Conservation (phyloP, 2,329 filamentous ascomycete genomes). For the Purpureocillium lavendulum region DNA sequence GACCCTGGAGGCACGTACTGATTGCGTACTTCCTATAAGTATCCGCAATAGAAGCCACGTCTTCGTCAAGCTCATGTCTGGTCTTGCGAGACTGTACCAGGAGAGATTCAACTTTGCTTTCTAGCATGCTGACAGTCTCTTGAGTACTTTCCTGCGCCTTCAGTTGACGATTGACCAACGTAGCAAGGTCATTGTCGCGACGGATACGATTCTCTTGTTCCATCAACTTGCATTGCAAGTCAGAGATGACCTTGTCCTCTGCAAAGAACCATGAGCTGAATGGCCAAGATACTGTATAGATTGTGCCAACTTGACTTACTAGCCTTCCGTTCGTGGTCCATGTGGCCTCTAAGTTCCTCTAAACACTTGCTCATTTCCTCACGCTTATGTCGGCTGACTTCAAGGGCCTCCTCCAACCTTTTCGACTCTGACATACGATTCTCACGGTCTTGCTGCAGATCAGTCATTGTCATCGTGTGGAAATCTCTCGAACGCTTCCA, state of each 20-base stretch:
- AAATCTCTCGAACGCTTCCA: conserved; percentile 23
- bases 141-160: conserved; percentile 8
- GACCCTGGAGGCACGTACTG: neutral
- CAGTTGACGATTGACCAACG: conserved; percentile 7
- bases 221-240: conserved; percentile 12
- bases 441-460: conserved; percentile 23
- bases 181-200: conserved; percentile 2
- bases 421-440: conserved; percentile 12
- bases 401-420: conserved; percentile 17
- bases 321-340: no score
- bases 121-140: conserved; percentile 7
- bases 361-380: conserved; percentile 22
- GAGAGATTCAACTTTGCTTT: conserved; percentile 12
- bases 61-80: conserved; percentile 1
- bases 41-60: neutral
- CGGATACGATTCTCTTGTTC: conserved; percentile 10
- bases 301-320: conserved; percentile 11
- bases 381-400: conserved; percentile 19
- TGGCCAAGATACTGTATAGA: conserved; percentile 13
- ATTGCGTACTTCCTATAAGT: no score
- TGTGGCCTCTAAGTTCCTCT: conserved; percentile 13
- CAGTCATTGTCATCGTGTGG: conserved; percentile 22
- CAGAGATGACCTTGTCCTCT: conserved; percentile 17
- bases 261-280: neutral
- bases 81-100: conserved; percentile 5